Base-by-base conservation (phyloP, 768 basidiomycete species). In the Nevesoporus exiguus region DNA sequence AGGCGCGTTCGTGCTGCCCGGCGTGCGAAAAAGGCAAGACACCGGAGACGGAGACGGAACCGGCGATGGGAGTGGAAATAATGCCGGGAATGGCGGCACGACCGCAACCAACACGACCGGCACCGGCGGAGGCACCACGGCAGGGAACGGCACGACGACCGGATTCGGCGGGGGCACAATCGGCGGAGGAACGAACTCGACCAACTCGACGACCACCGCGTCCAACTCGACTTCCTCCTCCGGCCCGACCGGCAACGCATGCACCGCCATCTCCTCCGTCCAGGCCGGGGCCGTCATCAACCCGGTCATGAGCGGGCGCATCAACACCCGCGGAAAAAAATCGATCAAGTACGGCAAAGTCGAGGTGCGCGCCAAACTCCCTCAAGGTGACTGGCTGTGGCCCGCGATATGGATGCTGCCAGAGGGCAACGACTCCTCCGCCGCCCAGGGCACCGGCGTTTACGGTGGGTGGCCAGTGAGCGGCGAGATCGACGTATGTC, bases 291-390 rank as follows among this genome's bases (percentile, higher is more conserved):
- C 64, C 9, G 73, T 73, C 14, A 73, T 85, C 64, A 80, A 80
- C 56, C 83, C 83, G 2, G 76, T 82, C 43, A 74, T 74, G 73
- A 76, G 74, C 34, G 82, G 82, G 11, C 73, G 83, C 19, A 71
- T 85, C 58, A 77, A 71, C 53, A 85, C 83, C 27, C 73, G 75
- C 41, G 73, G 73, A 27, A 77, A 72, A 54, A 68, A 76, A 49
- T 73, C 62, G 44, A 79, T 85, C 63, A 72, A 72, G 65, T 84
- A 76, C 52, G 83, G 83, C 33, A 79, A 80, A 56, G 74, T 85
- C 49, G 81, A 84, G 61, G 76, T 84, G 8, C 71, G 75, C 0
- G 88, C 88, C 0, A 83, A 82, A 64, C 61, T 88, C 37, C 85
- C 86, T 0, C 68, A 71, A 21, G 83, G 84, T 56, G 74, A 75